Evolutionary conservation across 75 land plant species (phyloP).

Genomic region (Selaginella tamariscina): DNA sequence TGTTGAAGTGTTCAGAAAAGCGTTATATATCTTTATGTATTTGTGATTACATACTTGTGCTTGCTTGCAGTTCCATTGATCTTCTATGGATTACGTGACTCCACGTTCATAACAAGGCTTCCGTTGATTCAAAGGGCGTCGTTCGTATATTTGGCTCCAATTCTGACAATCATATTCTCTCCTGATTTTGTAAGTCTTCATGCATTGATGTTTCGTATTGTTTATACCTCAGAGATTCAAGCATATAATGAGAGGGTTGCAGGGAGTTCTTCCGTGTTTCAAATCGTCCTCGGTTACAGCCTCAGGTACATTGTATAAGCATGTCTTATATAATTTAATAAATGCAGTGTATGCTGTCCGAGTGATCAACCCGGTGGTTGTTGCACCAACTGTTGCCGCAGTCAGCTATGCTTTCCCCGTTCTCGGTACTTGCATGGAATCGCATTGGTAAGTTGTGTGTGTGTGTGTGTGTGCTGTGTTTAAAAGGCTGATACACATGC

Average conservation of each 20-base stretch:
- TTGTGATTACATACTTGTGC: conserved; percentile 1
- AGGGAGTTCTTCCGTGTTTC: conserved; percentile 12
- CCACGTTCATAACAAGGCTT: conserved; percentile 37
- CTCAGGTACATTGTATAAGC: conserved; percentile 1
- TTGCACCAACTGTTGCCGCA: conserved; percentile 12
- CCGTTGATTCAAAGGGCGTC: conserved; percentile 2
- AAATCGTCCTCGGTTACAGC: conserved; percentile 1
- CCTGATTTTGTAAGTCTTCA: not conserved
- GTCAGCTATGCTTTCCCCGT: conserved; percentile 9
- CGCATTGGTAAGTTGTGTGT: not conserved
- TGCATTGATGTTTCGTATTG: not conserved
- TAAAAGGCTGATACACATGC: too few relatives aligned
- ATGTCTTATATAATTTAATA: not conserved
- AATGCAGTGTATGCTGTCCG: too few relatives aligned
- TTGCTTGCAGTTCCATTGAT: conserved; percentile 55
- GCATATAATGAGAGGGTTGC: conserved; percentile 6
- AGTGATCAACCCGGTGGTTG: conserved; percentile 11
- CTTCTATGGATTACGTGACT: conserved; percentile 72
- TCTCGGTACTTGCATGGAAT: not conserved
- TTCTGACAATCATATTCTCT: not conserved
- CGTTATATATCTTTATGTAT: too few relatives aligned
- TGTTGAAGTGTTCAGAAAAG: not conserved
- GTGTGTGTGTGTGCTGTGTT: too few relatives aligned
- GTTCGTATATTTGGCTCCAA: conserved; percentile 10
- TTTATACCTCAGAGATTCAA: not conserved